These are phyloP conservation scores for Verticillium longisporum DNA, from an alignment of 2,329 filamentous ascomycete species.

Conservation along the genomic window DNA sequence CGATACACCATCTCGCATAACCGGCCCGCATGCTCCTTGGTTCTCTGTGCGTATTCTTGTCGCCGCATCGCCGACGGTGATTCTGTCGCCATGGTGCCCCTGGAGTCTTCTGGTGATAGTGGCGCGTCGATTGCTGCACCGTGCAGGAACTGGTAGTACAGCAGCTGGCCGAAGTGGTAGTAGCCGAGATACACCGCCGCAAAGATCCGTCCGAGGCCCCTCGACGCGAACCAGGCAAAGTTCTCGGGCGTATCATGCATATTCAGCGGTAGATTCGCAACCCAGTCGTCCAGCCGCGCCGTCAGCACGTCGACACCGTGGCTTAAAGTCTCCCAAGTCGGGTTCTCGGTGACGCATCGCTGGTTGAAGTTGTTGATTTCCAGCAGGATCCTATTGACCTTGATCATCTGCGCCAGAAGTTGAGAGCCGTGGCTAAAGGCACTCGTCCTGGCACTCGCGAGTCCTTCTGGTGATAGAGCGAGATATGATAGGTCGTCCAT, in stretches of 20 bases:
- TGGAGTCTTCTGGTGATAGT: neutral
- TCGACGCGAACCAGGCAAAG: slow-evolving; percentile 23
- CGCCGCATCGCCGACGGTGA: slow-evolving; percentile 6
- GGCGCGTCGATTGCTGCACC: slow-evolving; percentile 10
- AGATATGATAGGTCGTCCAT: slow-evolving; percentile 28
- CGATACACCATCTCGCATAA: slow-evolving; percentile 34
- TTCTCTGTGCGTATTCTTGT: slow-evolving; percentile 29
- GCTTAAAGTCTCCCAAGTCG: slow-evolving; percentile 20
- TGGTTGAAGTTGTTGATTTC: slow-evolving; percentile 32
- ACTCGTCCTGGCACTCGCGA: neutral
- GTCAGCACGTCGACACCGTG: slow-evolving; percentile 21
- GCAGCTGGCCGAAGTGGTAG: slow-evolving; percentile 36
- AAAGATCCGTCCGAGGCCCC: slow-evolving; percentile 33
- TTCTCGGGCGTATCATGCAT: slow-evolving; percentile 31
- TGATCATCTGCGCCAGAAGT: slow-evolving; percentile 21
- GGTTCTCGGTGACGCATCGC: slow-evolving; percentile 17
- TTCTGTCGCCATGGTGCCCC: neutral
- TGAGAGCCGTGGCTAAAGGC: slow-evolving; percentile 12
- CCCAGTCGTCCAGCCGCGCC: slow-evolving; percentile 25
- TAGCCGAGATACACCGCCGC: slow-evolving; percentile 38
- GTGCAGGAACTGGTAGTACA: slow-evolving; percentile 38
- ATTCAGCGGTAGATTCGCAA: slow-evolving; percentile 22
- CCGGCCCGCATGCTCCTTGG: slow-evolving; percentile 28
- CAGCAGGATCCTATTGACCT: slow-evolving; percentile 23
- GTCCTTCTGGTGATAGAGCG: slow-evolving; percentile 3